Evolutionary conservation across 768 basidiomycete genomes (phyloP).

Genomic region (Suillus brevipes): DNA sequence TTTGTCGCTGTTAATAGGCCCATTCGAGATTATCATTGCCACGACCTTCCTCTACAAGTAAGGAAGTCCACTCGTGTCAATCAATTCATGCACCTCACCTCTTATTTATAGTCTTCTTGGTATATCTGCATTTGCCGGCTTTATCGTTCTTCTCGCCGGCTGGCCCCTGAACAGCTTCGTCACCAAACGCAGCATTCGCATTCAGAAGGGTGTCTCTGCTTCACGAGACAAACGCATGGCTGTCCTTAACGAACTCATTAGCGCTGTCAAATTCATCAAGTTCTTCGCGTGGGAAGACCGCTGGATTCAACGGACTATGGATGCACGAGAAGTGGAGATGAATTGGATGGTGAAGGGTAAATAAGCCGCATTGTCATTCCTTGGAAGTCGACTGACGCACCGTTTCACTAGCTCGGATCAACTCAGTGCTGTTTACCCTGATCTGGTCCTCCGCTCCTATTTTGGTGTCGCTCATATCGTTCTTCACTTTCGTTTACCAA

Average conservation of each 20-base stretch:
- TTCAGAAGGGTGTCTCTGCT: conserved; percentile 33
- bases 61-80: conserved; percentile 3
- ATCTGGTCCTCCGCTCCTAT: conserved; percentile 81
- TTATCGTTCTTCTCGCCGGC: conserved; percentile 48
- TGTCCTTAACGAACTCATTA: conserved; percentile 46
- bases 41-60: conserved; percentile 76
- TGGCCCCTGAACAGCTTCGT: conserved; percentile 46
- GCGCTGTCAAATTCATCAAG: conserved; percentile 42
- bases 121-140: conserved; percentile 71
- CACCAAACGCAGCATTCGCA: conserved; percentile 38
- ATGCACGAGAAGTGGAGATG: conserved; percentile 61
- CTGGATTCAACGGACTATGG: conserved; percentile 42
- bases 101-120: conserved; percentile 52
- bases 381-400: not conserved
- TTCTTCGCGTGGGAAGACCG: conserved; percentile 44
- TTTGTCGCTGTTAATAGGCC: conserved; percentile 41
- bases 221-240: conserved; percentile 45
- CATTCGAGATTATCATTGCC: conserved; percentile 77
- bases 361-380: not conserved
- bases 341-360: conserved; percentile 7
- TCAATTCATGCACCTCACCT: not conserved
- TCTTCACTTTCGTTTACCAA: conserved; percentile 69
- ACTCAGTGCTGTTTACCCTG: conserved; percentile 66
- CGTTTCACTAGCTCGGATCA: conserved; percentile 56
- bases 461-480: conserved; percentile 76